These are phyloP conservation scores for Cystobasidium tubakii DNA, from an alignment of 768 basidiomycete species.

Conservation along the genomic window DNA sequence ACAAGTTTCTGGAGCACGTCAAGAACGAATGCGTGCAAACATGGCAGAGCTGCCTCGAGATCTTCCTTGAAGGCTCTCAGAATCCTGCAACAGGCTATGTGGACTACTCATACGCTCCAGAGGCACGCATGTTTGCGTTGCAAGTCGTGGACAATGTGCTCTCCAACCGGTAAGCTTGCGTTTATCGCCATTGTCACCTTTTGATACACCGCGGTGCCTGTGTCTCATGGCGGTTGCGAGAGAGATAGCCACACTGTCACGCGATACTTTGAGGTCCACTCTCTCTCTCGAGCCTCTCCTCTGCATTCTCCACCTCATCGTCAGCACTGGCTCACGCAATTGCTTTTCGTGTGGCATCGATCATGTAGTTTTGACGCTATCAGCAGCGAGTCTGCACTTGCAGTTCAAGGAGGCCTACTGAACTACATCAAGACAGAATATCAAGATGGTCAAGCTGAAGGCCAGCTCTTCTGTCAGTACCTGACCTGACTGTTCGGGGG, in stretches of 20 bases:
- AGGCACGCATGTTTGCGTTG: constrained; percentile 45
- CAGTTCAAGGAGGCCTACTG: constrained; percentile 39
- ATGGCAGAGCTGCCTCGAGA: constrained; percentile 42
- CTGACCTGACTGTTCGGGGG: not conserved
- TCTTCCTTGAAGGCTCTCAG: constrained; percentile 42
- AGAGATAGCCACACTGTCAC: not conserved
- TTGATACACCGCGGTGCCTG: not conserved
- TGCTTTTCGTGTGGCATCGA: not conserved
- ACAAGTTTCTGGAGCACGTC: constrained; percentile 44
- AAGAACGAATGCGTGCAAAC: constrained; percentile 35
- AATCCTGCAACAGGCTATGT: constrained; percentile 1
- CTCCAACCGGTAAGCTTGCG: constrained; percentile 21
- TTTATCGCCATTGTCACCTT: not conserved
- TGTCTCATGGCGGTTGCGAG: not conserved
- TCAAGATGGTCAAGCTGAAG: constrained; percentile 40
- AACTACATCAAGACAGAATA: constrained; percentile 42
- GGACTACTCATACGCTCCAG: constrained; percentile 4
- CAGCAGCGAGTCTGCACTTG: constrained; percentile 35
- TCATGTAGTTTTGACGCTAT: constrained; percentile 37
- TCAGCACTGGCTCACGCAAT: not conserved
- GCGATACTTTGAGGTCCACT: not conserved
- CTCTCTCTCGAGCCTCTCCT: not conserved
- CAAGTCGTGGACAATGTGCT: constrained; percentile 45
- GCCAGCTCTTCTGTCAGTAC: constrained; percentile 41
- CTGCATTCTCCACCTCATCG: not conserved